Percentiles rank a stretch among this genome's conserved stretches.
phyloP scores from a whole-genome alignment of 2,329 filamentous ascomycete genomes.

The Ophiostoma piceae region DNA sequence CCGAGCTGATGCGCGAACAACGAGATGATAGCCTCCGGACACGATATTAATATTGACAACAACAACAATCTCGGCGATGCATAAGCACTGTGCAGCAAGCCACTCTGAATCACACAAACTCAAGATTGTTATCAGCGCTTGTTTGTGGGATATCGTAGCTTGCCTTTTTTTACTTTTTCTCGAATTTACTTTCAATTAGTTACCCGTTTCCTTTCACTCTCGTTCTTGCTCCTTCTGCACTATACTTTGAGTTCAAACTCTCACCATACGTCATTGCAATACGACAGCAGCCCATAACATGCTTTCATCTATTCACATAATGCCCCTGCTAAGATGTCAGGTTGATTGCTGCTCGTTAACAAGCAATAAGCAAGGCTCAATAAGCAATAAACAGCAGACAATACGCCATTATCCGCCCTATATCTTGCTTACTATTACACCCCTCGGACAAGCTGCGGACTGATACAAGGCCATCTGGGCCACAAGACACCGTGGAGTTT shows the following conservation, averaged over 20 bases:
- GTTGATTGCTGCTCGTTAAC: background rate
- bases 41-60: background rate
- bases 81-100: conserved; percentile 10
- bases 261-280: background rate
- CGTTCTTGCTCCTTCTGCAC: background rate
- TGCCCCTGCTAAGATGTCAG: background rate
- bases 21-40: background rate
- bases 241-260: background rate
- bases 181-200: background rate
- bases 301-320: background rate
- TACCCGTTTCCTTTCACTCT: background rate
- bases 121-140: background rate
- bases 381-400: background rate
- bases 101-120: background rate
- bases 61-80: background rate
- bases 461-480: background rate
- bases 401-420: background rate
- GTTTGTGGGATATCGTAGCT: background rate
- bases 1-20: background rate
- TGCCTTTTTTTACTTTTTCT: background rate
- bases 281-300: background rate
- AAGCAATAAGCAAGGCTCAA: background rate
- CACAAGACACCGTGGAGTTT: background rate
- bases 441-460: background rate
- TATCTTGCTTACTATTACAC: background rate